Conservation (phyloP, 805 yeast species). For the Starmera dryadoides region DNA sequence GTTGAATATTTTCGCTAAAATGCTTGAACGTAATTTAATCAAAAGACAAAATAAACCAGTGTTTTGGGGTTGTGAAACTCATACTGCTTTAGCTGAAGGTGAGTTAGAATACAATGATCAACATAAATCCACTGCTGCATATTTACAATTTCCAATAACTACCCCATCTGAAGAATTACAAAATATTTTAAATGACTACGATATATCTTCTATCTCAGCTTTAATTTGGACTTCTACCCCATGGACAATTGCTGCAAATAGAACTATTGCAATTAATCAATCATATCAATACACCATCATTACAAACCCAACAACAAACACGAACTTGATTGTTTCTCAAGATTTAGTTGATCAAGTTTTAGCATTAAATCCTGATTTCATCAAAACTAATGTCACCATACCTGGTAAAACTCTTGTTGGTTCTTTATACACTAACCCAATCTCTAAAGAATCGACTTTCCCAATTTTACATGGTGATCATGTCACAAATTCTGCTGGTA, state of each 20-base stretch:
- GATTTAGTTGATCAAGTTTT: slow-evolving; percentile 36
- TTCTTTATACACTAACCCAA: slow-evolving; percentile 48
- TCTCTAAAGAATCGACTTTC: slow-evolving; percentile 29
- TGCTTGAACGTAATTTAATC: slow-evolving; percentile 61
- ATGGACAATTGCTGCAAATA: slow-evolving; percentile 90
- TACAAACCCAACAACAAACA: slow-evolving; percentile 15
- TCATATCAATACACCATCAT: slow-evolving; percentile 51
- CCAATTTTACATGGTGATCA: slow-evolving; percentile 77
- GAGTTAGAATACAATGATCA: slow-evolving; percentile 80
- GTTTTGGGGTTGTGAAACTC: slow-evolving; percentile 93
- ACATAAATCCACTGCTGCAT: slow-evolving; percentile 64
- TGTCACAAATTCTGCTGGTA: slow-evolving; percentile 77
- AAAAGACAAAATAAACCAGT: slow-evolving; percentile 90
- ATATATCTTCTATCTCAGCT: slow-evolving; percentile 19
- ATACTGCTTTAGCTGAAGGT: slow-evolving; percentile 93
- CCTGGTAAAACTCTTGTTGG: slow-evolving; percentile 36
- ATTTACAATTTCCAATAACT: slow-evolving; percentile 56
- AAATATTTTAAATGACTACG: slow-evolving; percentile 3
- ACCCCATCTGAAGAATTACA: slow-evolving; percentile 15
- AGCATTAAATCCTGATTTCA: slow-evolving; percentile 20
- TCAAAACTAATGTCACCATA: slow-evolving; percentile 21
- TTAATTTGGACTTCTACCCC: slow-evolving; percentile 98
- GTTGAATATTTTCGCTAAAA: slow-evolving; percentile 55
- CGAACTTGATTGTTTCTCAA: slow-evolving; percentile 46
- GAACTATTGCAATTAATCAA: slow-evolving; percentile 69